A percentile compares a stretch with the other conserved stretches of the same genome.
Evolutionary conservation across 129 eudicot genomes (phyloP).

Genomic region (Smallanthus sonchifolius): DNA sequence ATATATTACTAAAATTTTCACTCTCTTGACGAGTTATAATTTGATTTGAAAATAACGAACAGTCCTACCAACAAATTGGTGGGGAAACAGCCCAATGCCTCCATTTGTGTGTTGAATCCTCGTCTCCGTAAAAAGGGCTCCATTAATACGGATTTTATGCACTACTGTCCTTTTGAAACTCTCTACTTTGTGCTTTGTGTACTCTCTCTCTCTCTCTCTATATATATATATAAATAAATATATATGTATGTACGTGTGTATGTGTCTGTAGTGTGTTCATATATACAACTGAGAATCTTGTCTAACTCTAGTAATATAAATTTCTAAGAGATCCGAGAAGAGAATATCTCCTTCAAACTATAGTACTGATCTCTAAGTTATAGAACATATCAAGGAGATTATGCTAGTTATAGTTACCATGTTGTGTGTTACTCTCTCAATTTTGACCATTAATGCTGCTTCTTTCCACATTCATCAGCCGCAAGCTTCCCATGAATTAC

Average conservation of each 20-base stretch:
- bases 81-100: slow-evolving; percentile 23
- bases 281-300: slow-evolving; percentile 12
- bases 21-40: background rate
- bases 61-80: slow-evolving; percentile 21
- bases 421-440: slow-evolving; percentile 21
- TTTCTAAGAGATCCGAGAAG: background rate
- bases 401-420: slow-evolving; percentile 15
- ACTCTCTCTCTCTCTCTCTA: background rate
- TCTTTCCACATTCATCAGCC: slow-evolving; percentile 21
- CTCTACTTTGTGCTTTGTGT: slow-evolving; percentile 34
- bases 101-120: slow-evolving; percentile 30
- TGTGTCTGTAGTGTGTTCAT: background rate
- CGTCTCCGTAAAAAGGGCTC: slow-evolving; percentile 31
- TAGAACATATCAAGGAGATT: slow-evolving; percentile 7
- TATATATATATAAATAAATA: background rate
- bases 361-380: slow-evolving; percentile 4
- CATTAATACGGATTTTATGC: slow-evolving; percentile 24
- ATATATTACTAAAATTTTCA: background rate
- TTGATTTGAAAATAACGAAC: slow-evolving; percentile 5
- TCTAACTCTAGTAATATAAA: background rate
- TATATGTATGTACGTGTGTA: background rate
- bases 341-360: background rate
- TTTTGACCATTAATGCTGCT: slow-evolving; percentile 23
- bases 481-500: slow-evolving; percentile 24
- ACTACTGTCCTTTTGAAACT: slow-evolving; percentile 30